Conservation (phyloP, 2,329 filamentous ascomycete species). For the Chalara sp. region DNA sequence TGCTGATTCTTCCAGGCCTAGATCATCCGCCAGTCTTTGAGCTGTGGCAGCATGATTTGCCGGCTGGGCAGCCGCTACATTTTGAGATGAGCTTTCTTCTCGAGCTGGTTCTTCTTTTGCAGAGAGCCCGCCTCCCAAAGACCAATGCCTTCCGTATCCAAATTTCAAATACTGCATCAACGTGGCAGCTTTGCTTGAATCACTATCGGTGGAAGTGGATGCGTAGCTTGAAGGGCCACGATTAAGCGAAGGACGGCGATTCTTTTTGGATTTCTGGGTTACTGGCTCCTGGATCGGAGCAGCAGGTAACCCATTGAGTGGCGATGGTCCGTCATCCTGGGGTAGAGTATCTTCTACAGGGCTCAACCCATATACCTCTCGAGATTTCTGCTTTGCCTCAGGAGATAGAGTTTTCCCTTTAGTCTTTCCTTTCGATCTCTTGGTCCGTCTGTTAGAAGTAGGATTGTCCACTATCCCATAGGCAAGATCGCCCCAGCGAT, state of each 20-base stretch:
- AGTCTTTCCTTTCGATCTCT: constrained; percentile 30
- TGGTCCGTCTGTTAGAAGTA: constrained; percentile 48
- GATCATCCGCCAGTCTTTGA: background rate
- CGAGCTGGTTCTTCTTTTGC: background rate
- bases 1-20: background rate
- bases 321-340: constrained; percentile 5
- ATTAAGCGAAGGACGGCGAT: constrained; percentile 7
- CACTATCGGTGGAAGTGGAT: constrained; percentile 17
- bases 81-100: background rate
- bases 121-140: constrained; percentile 30
- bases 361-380: constrained; percentile 6
- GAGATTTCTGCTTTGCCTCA: constrained; percentile 9
- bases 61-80: background rate
- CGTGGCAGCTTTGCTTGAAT: constrained; percentile 27
- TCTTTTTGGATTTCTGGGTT: background rate
- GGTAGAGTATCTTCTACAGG: constrained; percentile 3
- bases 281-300: background rate
- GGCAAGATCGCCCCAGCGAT: constrained; percentile 73
- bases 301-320: constrained; percentile 1
- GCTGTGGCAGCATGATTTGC: background rate
- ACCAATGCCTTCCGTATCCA: constrained; percentile 63
- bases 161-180: constrained; percentile 60
- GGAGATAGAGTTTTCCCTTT: constrained; percentile 19
- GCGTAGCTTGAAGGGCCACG: constrained; percentile 9
- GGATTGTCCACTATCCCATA: constrained; percentile 83